These are phyloP conservation scores for Chloranthus sessilifolius DNA, from an alignment of 164 flowering plant species.

Conservation along the genomic window DNA sequence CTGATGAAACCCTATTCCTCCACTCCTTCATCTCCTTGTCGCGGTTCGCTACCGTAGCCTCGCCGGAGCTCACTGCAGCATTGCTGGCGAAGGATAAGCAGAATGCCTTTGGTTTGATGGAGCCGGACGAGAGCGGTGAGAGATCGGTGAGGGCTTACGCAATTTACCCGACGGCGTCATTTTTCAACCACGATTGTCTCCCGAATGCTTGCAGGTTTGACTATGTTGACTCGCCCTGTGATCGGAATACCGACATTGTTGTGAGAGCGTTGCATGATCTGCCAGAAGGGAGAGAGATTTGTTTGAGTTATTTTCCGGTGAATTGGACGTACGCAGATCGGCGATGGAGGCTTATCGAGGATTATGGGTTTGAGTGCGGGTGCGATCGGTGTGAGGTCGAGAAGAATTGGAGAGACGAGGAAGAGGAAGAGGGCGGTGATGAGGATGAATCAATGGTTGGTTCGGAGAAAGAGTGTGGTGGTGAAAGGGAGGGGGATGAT, in stretches of 20 bases:
- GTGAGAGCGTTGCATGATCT: conserved; percentile 76
- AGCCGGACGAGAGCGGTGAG: conserved; percentile 31
- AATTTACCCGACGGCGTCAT: conserved; percentile 63
- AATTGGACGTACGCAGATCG: conserved; percentile 47
- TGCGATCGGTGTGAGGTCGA: conserved; percentile 91
- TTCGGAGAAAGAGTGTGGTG: conserved; percentile 13
- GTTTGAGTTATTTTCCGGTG: conserved; percentile 89
- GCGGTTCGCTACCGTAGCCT: conserved; percentile 15
- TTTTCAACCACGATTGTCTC: conserved; percentile 88
- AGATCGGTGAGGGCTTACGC: conserved; percentile 74
- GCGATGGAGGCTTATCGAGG: conserved; percentile 63
- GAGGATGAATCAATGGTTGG: conserved; percentile 22
- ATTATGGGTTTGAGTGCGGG: conserved; percentile 65
- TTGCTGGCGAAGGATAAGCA: conserved; percentile 63
- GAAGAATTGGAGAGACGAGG: conserved; percentile 53
- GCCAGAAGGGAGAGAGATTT: conserved; percentile 69
- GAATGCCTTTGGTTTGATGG: conserved; percentile 84
- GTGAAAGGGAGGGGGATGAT: conserved; percentile 17
- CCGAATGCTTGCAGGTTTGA: conserved; percentile 94
- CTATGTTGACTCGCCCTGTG: conserved; percentile 42
- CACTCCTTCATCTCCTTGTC: conserved; percentile 40
- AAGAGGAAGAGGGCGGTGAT: conserved; percentile 23
- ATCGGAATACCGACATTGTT: conserved; percentile 47
- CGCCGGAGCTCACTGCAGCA: conserved; percentile 42
- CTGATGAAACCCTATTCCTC: conserved; percentile 19